Conservation (phyloP, 768 basidiomycete species). For the Russula olivacea region DNA sequence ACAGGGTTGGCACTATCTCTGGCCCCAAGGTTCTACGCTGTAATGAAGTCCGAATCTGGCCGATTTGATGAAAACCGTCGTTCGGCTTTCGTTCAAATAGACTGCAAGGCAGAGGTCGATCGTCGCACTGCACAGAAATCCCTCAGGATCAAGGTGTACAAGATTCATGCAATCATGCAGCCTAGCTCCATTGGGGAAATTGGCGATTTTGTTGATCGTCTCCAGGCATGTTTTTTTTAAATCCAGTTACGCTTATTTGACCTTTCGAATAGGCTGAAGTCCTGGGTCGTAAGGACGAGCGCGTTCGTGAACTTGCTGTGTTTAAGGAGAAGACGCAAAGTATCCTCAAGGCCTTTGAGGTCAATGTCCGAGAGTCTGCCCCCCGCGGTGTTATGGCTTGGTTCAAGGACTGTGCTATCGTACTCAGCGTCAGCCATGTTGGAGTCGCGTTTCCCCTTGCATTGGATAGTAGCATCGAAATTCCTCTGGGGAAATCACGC, state of each 20-base stretch:
- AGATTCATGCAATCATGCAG: constrained; percentile 91
- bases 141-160: constrained; percentile 56
- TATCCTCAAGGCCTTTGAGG: constrained; percentile 71
- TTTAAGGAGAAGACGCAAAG: constrained; percentile 77
- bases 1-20: constrained; percentile 81
- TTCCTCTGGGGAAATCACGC: constrained; percentile 38
- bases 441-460: constrained; percentile 89
- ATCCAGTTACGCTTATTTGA: constrained; percentile 21
- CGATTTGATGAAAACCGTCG: constrained; percentile 54
- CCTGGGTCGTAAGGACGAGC: constrained; percentile 62
- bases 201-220: constrained; percentile 80
- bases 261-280: constrained; percentile 57
- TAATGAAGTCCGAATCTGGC: constrained; percentile 34
- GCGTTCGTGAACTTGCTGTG: constrained; percentile 69
- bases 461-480: constrained; percentile 50
- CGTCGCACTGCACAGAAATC: constrained; percentile 22
- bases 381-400: constrained; percentile 38
- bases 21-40: constrained; percentile 47
- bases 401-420: constrained; percentile 51
- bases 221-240: constrained; percentile 49
- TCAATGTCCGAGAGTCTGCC: constrained; percentile 43
- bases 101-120: constrained; percentile 43
- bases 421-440: constrained; percentile 55
- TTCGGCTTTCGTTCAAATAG: constrained; percentile 81
- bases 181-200: constrained; percentile 88